These are phyloP conservation scores for Gracilariopsis chorda DNA, from an alignment of 23 red algal genomes.

Conservation along the genomic window DNA sequence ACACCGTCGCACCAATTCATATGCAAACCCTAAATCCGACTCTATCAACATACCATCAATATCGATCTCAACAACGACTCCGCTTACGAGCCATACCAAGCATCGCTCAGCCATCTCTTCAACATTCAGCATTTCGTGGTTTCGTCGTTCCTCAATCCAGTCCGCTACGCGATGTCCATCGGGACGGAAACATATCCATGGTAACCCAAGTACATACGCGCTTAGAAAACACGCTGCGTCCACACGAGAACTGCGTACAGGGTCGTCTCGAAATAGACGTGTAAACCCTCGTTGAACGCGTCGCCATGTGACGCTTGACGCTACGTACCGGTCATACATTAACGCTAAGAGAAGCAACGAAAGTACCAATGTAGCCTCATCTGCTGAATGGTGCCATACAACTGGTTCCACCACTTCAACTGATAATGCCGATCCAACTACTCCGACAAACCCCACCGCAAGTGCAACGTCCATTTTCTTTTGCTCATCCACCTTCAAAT, in stretches of 20 bases:
- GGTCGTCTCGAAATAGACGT: constrained; percentile 61
- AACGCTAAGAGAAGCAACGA: neutral
- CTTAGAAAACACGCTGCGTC: constrained; percentile 58
- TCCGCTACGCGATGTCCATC: neutral
- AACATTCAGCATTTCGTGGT: no score
- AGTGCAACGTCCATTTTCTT: no score
- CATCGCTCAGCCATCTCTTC: constrained; percentile 37
- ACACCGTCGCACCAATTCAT: neutral
- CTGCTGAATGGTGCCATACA: no score
- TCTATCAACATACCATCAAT: constrained; percentile 65
- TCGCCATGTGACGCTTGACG: neutral
- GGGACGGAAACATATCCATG: constrained; percentile 66
- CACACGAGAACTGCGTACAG: constrained; percentile 26
- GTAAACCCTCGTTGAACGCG: constrained; percentile 32
- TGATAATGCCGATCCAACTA: no score
- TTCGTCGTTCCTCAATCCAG: neutral
- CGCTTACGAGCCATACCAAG: constrained; percentile 63
- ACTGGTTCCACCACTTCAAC: no score
- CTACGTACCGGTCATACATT: constrained; percentile 32
- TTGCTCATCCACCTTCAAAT: no score
- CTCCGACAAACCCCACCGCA: no score
- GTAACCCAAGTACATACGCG: constrained; percentile 68
- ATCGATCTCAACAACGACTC: constrained; percentile 36
- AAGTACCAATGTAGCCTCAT: constrained; percentile 61
- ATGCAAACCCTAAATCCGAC: neutral